Evolutionary conservation across 768 basidiomycete genomes (phyloP).

Genomic region (Multifurca ochricompacta): DNA sequence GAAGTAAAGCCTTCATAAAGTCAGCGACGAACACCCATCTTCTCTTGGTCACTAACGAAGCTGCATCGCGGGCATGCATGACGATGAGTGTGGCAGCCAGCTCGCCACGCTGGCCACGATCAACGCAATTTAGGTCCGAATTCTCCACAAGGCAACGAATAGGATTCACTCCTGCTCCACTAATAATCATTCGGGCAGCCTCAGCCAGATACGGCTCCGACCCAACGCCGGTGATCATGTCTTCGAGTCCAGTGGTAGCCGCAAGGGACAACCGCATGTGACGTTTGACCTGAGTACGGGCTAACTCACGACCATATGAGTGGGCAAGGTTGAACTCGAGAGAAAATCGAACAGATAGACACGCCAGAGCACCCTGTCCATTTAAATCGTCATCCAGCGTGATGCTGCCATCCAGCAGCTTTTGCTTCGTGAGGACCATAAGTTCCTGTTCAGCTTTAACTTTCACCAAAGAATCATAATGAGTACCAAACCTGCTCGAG

Average conservation of each 20-base stretch:
- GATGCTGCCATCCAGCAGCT: not conserved
- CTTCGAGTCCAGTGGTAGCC: not conserved
- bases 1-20: not conserved
- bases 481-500: not conserved
- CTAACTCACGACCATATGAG: too few relatives aligned
- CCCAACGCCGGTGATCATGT: not conserved
- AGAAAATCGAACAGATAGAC: not conserved
- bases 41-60: not conserved
- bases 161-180: not conserved
- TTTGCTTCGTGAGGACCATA: not conserved
- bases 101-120: not conserved
- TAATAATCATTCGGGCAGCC: not conserved
- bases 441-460: not conserved
- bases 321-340: not conserved
- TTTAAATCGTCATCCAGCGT: not conserved
- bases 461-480: not conserved
- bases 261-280: not conserved
- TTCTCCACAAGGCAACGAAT: not conserved
- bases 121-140: not conserved
- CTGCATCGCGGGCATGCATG: not conserved
- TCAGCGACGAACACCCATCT: not conserved
- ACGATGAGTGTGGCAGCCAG: not conserved
- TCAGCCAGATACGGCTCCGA: conserved; percentile 1
- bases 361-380: not conserved
- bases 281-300: too few relatives aligned